Base-by-base conservation (phyloP, 1,284 basidiomycete genomes). In the Fomitopsis schrenkii region DNA sequence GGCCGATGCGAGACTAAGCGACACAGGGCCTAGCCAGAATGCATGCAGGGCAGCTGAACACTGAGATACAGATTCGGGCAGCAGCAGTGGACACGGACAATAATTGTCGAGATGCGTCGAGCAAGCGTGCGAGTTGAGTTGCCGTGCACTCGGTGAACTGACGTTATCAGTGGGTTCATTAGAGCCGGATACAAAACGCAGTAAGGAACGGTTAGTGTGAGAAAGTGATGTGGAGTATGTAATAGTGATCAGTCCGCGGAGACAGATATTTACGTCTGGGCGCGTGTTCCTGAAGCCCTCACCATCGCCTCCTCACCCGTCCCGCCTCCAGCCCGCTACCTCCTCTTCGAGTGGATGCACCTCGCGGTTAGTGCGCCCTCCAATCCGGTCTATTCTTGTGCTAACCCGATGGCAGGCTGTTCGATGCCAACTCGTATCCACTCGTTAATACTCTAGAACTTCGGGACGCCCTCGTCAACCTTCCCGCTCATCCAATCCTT, bases 401-500 rank as follows among this genome's bases (percentile, higher is more conserved):
- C 50, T 53, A 2, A 53, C 28, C 1, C 19, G n/a, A 15, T 5
- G 19, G 1, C 52, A 54, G 52, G 35, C 52, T 38, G 5, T 30
- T 54, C 52, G 35, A 54, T 54, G 52, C 36, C 52, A 35, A 54
- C 40, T 22, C 52, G 35, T 54, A 22, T 54, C 52, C 52, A 35
- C 35, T 54, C 36, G 36, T 54, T 54, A 54, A 26, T 54, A 38
- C 35, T 17, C 35, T 54, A 54, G 19, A n/a, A 14, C 10, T 38
- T 19, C 35, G 48, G 48, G 48, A 33, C 48, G 48, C 28, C 48
- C 48, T 10, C 44, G 19, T 26, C 35, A 36, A 17, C 36, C 35
- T 36, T 54, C 52, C 52, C 52, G 36, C 52, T 54, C 35, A 22
- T 54, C 35, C 52, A 54, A 54, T 54, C 52, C 36, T 38, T 54